Base-by-base conservation (phyloP, 495 filamentous ascomycete genomes). In the Sordaria brevicollis region DNA sequence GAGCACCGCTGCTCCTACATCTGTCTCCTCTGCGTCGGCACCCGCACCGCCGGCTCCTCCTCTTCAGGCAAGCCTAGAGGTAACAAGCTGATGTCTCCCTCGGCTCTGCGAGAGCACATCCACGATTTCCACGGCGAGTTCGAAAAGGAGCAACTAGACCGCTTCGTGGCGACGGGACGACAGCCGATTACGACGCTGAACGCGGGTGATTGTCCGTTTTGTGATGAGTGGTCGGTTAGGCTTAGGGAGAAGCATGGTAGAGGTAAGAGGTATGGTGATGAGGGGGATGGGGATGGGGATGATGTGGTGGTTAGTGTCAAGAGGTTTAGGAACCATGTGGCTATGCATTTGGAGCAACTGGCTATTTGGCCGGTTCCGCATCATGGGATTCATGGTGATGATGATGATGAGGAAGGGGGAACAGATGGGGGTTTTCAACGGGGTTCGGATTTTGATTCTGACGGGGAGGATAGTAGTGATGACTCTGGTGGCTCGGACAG, bases 21-120 rank as follows among this genome's bases (percentile, higher is more conserved):
- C 4, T 80, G 79, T 35, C 31, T 31, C 19, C 67, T 80, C 0
- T 80, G 78, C 37, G n/a, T n/a, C n/a, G n/a, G n/a, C n/a, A n/a
- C n/a, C n/a, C n/a, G n/a, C n/a, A n/a, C n/a, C n/a, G n/a, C n/a
- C n/a, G n/a, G n/a, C n/a, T n/a, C n/a, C n/a, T n/a, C n/a, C n/a
- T n/a, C n/a, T n/a, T n/a, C n/a, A n/a, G n/a, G n/a, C n/a, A n/a
- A n/a, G n/a, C n/a, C n/a, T n/a, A n/a, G n/a, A n/a, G n/a, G n/a
- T n/a, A n/a, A n/a, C n/a, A n/a, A n/a, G n/a, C n/a, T n/a, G n/a
- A n/a, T n/a, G n/a, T n/a, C n/a, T n/a, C n/a, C n/a, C n/a, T n/a
- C n/a, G n/a, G n/a, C n/a, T n/a, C n/a, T n/a, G n/a, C n/a, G n/a
- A n/a, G n/a, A n/a, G n/a, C n/a, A n/a, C n/a, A n/a, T n/a, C n/a